Conservation (phyloP, 83 land plant species). For the Thuja plicata region DNA sequence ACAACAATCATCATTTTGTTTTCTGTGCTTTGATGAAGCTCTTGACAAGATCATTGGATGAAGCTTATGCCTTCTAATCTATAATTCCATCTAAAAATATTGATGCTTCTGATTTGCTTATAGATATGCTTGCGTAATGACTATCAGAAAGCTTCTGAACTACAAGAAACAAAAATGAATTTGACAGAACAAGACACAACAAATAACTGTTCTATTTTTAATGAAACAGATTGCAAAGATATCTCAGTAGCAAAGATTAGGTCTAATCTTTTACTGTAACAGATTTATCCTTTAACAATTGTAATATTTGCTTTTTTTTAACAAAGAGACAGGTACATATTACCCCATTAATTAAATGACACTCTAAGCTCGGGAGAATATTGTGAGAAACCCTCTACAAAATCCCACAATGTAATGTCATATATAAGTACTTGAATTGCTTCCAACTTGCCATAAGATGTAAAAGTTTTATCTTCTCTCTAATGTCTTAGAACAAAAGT, state of each 20-base stretch:
- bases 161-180: neutral
- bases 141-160: neutral
- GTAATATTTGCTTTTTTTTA: neutral
- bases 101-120: neutral
- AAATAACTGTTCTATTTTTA: neutral
- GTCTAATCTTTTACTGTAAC: neutral
- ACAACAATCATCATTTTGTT: neutral
- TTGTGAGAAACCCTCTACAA: neutral
- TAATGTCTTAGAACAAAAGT: neutral
- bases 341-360: neutral
- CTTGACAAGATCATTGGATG: neutral
- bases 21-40: conserved; percentile 4
- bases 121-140: neutral
- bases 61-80: neutral
- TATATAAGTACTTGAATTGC: neutral
- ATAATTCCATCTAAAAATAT: neutral
- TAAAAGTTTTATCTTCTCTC: neutral
- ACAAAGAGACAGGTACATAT: neutral
- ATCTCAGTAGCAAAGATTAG: neutral
- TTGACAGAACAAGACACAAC: neutral
- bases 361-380: neutral
- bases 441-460: neutral
- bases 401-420: neutral
- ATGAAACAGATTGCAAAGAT: neutral
- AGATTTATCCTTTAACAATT: neutral